Evolutionary conservation across 2,329 filamentous ascomycete genomes (phyloP).

Genomic region (Alternaria alternata): DNA sequence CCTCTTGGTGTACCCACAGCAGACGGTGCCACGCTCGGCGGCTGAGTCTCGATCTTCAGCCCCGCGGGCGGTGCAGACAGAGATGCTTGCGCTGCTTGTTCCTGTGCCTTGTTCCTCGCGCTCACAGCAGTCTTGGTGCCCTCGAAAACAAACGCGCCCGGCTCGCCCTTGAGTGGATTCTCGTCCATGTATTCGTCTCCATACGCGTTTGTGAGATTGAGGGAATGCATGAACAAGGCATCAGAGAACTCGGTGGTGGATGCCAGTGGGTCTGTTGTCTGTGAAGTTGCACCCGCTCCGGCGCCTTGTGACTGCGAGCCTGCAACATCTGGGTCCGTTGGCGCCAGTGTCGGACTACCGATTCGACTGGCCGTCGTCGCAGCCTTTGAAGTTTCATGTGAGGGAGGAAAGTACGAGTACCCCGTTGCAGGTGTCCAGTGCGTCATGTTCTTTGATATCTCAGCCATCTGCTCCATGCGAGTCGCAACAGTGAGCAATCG

Average conservation of each 20-base stretch:
- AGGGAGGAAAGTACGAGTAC: conserved; percentile 65
- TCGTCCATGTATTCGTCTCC: conserved; percentile 71
- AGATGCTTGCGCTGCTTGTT: conserved; percentile 29
- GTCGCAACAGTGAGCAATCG: conserved; percentile 65
- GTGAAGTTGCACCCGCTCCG: conserved; percentile 22
- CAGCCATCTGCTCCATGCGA: conserved; percentile 64
- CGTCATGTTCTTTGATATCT: conserved; percentile 62
- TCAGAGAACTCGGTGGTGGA: conserved; percentile 40
- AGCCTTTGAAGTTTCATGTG: conserved; percentile 50
- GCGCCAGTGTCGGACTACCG: conserved; percentile 41
- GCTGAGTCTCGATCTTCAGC: conserved; percentile 29
- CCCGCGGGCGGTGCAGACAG: conserved; percentile 23
- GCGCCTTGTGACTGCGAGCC: conserved; percentile 31
- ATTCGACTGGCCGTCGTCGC: conserved; percentile 37
- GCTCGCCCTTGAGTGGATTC: conserved; percentile 68
- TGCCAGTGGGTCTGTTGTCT: conserved; percentile 20
- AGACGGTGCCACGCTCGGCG: conserved; percentile 37
- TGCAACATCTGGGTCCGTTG: conserved; percentile 36
- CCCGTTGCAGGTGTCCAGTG: conserved; percentile 67
- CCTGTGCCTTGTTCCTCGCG: conserved; percentile 51
- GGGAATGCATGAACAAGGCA: conserved; percentile 54
- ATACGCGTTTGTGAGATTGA: conserved; percentile 61
- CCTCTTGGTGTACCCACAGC: conserved; percentile 42
- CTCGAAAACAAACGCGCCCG: conserved; percentile 67
- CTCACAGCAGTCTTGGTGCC: conserved; percentile 54